Percentiles rank a stretch among this genome's conserved stretches.
These are phyloP conservation scores for Yamadazyma taylorii DNA, from an alignment of 1,139 yeast species.

Conservation along the genomic window DNA sequence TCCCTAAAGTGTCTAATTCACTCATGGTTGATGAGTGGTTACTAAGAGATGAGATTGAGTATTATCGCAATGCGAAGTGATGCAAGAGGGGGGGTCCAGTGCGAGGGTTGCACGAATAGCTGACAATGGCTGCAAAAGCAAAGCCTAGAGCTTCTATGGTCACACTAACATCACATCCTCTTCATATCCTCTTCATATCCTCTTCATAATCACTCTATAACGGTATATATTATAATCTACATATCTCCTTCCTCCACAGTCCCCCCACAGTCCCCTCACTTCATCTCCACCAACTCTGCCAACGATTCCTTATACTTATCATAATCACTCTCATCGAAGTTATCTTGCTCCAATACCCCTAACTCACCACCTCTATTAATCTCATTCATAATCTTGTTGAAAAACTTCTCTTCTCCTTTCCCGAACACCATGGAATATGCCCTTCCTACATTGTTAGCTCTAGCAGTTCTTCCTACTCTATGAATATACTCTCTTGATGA, in stretches of 20 bases:
- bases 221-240: no score
- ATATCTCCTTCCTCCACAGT: no score
- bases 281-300: neutral
- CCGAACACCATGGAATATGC: conserved; percentile 75
- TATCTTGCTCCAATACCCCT: conserved; percentile 21
- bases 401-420: conserved; percentile 73
- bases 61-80: no score
- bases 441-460: conserved; percentile 78
- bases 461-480: conserved; percentile 94
- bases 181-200: no score
- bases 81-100: no score
- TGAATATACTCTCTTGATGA: conserved; percentile 92
- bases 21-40: conserved; percentile 15
- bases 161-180: no score
- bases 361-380: conserved; percentile 32
- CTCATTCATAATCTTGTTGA: conserved; percentile 47
- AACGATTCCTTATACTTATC: conserved; percentile 20
- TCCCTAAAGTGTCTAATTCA: conserved; percentile 29
- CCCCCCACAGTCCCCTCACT: no score
- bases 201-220: no score
- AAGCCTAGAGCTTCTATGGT: no score
- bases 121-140: no score
- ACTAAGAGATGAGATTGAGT: neutral
- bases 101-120: no score
- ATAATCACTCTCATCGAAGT: conserved; percentile 28